These are phyloP conservation scores for Bondarzewia mesenterica DNA, from an alignment of 1,284 basidiomycete genomes.

Conservation along the genomic window DNA sequence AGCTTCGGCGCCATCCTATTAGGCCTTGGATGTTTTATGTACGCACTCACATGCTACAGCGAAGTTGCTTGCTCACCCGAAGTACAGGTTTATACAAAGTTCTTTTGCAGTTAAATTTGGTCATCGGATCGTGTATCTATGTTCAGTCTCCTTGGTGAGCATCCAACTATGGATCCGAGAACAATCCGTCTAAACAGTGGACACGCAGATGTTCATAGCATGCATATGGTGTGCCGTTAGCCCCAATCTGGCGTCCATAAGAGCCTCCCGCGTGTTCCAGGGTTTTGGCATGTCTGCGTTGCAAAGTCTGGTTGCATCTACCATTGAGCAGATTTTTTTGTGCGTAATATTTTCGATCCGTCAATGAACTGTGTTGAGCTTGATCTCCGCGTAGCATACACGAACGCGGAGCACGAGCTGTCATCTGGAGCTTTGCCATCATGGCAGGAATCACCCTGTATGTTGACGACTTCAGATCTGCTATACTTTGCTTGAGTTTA, in stretches of 20 bases:
- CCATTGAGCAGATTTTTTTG: constrained; percentile 37
- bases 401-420: constrained; percentile 31
- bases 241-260: constrained; percentile 31
- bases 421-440: constrained; percentile 35
- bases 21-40: constrained; percentile 34
- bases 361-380: neutral
- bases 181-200: neutral
- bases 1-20: constrained; percentile 31
- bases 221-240: constrained; percentile 37
- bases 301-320: constrained; percentile 35
- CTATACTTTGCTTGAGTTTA: neutral
- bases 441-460: constrained; percentile 34
- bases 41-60: constrained; percentile 3
- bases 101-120: constrained; percentile 36
- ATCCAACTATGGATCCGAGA: neutral
- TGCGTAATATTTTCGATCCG: constrained; percentile 11
- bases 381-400: constrained; percentile 24
- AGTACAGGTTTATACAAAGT: constrained; percentile 29
- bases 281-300: constrained; percentile 37
- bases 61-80: too few species aligned
- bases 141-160: constrained; percentile 29
- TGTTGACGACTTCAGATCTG: constrained; percentile 10
- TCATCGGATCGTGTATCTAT: constrained; percentile 34
- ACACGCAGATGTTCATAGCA: constrained; percentile 32
- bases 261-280: constrained; percentile 34